These are phyloP conservation scores for Saccharomycopsis sp. DNA, from an alignment of 805 yeast species.

Conservation along the genomic window DNA sequence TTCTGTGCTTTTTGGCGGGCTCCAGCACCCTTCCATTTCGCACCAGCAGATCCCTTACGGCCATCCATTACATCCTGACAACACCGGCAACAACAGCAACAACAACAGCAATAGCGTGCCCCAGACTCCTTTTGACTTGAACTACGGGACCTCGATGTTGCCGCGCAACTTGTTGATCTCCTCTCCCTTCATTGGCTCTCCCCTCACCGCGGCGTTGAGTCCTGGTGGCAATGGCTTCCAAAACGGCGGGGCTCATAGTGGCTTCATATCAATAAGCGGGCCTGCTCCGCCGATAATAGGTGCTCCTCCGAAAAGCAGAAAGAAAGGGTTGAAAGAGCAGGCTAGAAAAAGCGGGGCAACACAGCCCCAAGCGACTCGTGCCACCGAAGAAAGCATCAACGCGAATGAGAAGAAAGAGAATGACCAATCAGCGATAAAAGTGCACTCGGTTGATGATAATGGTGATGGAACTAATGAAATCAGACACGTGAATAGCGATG, in stretches of 20 bases:
- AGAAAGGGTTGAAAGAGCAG: constrained; percentile 4
- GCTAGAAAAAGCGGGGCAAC: neutral
- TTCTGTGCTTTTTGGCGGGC: constrained; percentile 6
- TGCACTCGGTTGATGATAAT: too few species aligned
- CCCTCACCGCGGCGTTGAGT: constrained; percentile 17
- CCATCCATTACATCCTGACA: too few species aligned
- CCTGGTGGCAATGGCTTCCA: constrained; percentile 10
- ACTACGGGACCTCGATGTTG: constrained; percentile 51
- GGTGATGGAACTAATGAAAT: too few species aligned
- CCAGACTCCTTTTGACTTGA: constrained; percentile 48
- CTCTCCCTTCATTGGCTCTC: constrained; percentile 40
- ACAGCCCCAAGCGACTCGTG: too few species aligned
- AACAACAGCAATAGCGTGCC: constrained; percentile 26
- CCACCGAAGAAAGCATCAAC: neutral
- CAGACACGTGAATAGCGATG: too few species aligned
- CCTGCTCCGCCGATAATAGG: constrained; percentile 20
- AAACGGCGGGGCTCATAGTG: constrained; percentile 5
- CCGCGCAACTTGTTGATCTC: constrained; percentile 54
- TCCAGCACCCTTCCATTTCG: constrained; percentile 13
- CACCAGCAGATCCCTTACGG: constrained; percentile 14
- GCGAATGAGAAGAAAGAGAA: too few species aligned
- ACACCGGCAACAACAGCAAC: neutral
- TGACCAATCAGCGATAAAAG: neutral
- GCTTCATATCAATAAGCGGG: constrained; percentile 15
- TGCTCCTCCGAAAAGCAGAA: constrained; percentile 18